Base-by-base conservation (phyloP, 176 grass and related monocot genomes). In the Areca catechu region DNA sequence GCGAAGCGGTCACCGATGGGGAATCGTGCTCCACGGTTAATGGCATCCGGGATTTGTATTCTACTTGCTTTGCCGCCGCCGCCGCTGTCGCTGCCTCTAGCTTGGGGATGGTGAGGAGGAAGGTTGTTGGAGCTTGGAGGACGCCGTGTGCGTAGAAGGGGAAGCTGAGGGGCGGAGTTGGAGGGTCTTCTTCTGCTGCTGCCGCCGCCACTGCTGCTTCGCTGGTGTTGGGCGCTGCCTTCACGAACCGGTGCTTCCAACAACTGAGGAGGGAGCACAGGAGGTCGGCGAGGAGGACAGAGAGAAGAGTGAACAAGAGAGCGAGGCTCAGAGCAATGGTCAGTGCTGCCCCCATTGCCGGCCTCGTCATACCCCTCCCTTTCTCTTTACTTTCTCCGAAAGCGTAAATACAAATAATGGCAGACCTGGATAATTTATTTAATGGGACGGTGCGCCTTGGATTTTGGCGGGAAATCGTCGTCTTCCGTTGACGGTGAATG, bases 401-500 rank as follows among this genome's bases (percentile, higher is more conserved):
- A 43, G 1, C 27, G 9, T 9, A 43, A 43, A 43, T 43, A 14
- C 34, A 43, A 43, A 43, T 43, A 43, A 43, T 43, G 34, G 34
- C 34, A 2, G 10, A 12, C 54, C 61, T 53, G 4, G 19, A 29
- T 22, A 16, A n/a, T 6, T 51, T 51, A 15, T n/a, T 37, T 51
- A 9, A 28, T 22, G 34, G 24, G 21, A 43, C 6, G 37, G 0
- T 16, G 10, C 22, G 23, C 0, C 34, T 43, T 43, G 19, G 22
- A 3, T 55, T 65, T 71, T 78, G 75, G 76, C 76, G 76, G 68
- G 76, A 79, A 79, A 53, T 18, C 53, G 20, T 70, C 49, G 34
- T 58, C 62, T 77, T 70, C 23, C 20, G 56, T 61, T 43, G 34
- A 43, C 34, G 0, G 34, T 43, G 34, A 43, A 43, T 43, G 34